phyloP scores from a whole-genome alignment of 768 basidiomycete genomes.

The Pulveroboletus ravenelii region DNA sequence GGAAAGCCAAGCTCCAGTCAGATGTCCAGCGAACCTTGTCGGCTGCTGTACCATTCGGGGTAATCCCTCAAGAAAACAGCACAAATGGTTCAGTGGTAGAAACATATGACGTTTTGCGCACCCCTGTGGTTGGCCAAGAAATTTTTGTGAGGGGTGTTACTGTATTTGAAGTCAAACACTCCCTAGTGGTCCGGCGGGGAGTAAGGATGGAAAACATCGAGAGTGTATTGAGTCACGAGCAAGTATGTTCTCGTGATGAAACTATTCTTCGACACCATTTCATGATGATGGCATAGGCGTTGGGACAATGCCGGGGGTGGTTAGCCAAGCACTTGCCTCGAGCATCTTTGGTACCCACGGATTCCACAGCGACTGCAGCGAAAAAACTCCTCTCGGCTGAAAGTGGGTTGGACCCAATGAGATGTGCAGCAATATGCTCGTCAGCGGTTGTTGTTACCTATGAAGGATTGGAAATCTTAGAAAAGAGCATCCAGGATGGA shows the following conservation, averaged over 20 bases:
- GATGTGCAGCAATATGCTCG: slow-evolving; percentile 74
- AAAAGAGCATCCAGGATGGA: slow-evolving; percentile 60
- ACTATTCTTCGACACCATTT: not conserved
- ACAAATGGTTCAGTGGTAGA: slow-evolving; percentile 71
- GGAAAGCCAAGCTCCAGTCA: slow-evolving; percentile 26
- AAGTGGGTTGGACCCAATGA: slow-evolving; percentile 37
- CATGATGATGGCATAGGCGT: slow-evolving; percentile 43
- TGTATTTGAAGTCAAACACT: slow-evolving; percentile 60
- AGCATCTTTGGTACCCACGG: slow-evolving; percentile 49
- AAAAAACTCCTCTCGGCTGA: slow-evolving; percentile 30
- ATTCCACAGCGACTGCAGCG: slow-evolving; percentile 74
- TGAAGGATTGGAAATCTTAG: slow-evolving; percentile 55
- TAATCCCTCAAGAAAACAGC: slow-evolving; percentile 81
- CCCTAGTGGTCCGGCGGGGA: slow-evolving; percentile 59
- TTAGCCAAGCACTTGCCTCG: slow-evolving; percentile 48
- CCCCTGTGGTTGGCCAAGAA: slow-evolving; percentile 31
- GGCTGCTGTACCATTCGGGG: slow-evolving; percentile 40
- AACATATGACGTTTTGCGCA: slow-evolving; percentile 63
- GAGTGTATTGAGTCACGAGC: slow-evolving; percentile 72
- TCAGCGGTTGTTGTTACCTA: slow-evolving; percentile 56
- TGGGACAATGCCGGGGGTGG: slow-evolving; percentile 75
- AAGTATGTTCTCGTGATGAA: slow-evolving; percentile 40
- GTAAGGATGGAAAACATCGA: slow-evolving; percentile 51
- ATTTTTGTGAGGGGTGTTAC: slow-evolving; percentile 59
- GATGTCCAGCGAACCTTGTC: slow-evolving; percentile 57